These are phyloP conservation scores for Tricholoma bakamatsutake DNA, from an alignment of 768 basidiomycete species.

Conservation along the genomic window DNA sequence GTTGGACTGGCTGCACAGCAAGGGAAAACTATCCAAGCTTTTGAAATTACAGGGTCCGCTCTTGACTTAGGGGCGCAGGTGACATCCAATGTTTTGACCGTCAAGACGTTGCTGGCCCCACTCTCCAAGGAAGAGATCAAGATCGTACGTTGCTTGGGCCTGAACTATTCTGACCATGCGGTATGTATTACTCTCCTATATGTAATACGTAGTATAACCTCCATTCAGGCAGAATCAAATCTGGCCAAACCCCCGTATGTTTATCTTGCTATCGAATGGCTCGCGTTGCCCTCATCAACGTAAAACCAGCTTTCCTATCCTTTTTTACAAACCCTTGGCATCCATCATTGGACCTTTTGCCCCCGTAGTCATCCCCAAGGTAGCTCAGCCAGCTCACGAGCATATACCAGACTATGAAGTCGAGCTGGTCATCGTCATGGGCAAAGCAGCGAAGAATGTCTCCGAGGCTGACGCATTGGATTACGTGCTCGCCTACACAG, in stretches of 20 bases:
- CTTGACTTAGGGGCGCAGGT: conserved; percentile 64
- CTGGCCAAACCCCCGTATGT: conserved; percentile 58
- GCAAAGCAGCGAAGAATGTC: conserved; percentile 76
- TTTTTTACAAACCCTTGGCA: conserved; percentile 76
- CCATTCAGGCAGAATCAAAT: conserved; percentile 47
- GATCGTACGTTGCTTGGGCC: conserved; percentile 68
- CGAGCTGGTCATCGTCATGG: conserved; percentile 78
- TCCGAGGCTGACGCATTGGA: conserved; percentile 76
- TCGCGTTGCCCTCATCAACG: background rate
- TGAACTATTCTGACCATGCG: conserved; percentile 85
- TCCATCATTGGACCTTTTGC: conserved; percentile 68
- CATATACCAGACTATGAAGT: conserved; percentile 82
- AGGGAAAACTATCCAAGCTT: conserved; percentile 53
- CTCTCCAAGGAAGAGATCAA: conserved; percentile 62
- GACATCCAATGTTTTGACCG: conserved; percentile 58
- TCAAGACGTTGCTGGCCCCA: conserved; percentile 64
- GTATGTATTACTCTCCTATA: conserved; percentile 27
- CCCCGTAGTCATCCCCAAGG: conserved; percentile 57
- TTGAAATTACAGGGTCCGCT: conserved; percentile 67
- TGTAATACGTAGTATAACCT: background rate
- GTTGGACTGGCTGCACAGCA: conserved; percentile 55
- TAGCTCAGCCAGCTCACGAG: conserved; percentile 61
- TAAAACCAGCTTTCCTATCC: conserved; percentile 50
- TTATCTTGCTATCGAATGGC: background rate
- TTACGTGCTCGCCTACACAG: conserved; percentile 82